Evolutionary conservation across 441 rosid species (phyloP), one percentile per base, ranked within the genome.

Genomic region (Euphorbia celastroides): DNA sequence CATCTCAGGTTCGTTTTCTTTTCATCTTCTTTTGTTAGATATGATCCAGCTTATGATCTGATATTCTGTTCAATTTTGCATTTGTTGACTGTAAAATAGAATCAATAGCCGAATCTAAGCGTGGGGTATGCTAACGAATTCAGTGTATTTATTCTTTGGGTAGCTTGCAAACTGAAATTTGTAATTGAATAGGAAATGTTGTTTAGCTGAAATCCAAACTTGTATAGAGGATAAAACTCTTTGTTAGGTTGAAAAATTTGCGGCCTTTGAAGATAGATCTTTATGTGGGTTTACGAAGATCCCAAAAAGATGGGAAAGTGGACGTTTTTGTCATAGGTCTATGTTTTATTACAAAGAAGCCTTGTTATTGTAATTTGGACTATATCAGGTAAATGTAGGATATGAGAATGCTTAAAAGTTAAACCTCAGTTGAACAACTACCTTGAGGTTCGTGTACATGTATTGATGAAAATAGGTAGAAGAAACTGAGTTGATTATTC

Each of bases 1-100:
- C 97, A 90, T 81, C 92, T 94, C 69, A 82, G 80, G 97, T 93
- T 74, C 31, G 31, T 67, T 25, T 5, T 20, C 46, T 57, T 41
- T 12, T 19, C 48, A 12, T 28, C 60, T 13, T 26, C n/a, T 48
- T 55, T 51, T 51, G 26, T 51, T 51, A 2, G 12, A 51, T 51
- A 19, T 12, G 1, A 51, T 51, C 56, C 1, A 51, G 34, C 57
- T 58, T 51, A 32, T 26, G 34, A 16, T 46, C 31, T 2, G 31
- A 12, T 55, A 16, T 25, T 25, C 31, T 55, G 0, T 55, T 42
- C 38, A 16, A 44, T 7, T 27, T 27, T 16, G 66, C n/a, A 41
- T 38, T 25, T 27, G 26, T 23, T 44, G 50, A 44, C 50, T 34
- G 4, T 34, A 34, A 34, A 3, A 34, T 34, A 34, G 38, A 34